Percentiles rank a stretch among this genome's conserved stretches.
Evolutionary conservation across 2,329 filamentous ascomycete genomes (phyloP).

Genomic region (Graphilbum fragrans): DNA sequence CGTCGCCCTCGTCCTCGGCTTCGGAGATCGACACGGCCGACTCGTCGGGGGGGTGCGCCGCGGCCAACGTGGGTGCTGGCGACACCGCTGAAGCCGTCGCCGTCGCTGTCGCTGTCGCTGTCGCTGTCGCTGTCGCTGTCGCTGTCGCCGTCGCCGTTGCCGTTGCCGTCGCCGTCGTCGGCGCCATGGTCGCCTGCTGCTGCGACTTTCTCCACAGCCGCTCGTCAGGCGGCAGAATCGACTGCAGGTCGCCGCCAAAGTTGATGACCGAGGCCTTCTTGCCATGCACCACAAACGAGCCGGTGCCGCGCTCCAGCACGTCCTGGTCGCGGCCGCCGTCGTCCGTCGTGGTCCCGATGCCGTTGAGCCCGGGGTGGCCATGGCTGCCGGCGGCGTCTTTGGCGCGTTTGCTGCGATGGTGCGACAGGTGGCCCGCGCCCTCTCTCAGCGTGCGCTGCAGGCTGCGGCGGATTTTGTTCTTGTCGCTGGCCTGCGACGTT

Average conservation of each 20-base stretch:
- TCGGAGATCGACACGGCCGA: background rate
- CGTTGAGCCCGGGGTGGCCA: slow-evolving; percentile 29
- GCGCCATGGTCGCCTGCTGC: slow-evolving; percentile 14
- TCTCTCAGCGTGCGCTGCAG: slow-evolving; percentile 85
- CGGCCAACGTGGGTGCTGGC: slow-evolving; percentile 1
- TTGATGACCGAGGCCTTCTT: slow-evolving; percentile 97
- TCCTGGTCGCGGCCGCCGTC: slow-evolving; percentile 41
- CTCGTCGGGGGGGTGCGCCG: background rate
- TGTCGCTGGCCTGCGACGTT: slow-evolving; percentile 55
- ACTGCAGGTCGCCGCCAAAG: slow-evolving; percentile 86
- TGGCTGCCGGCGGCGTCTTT: slow-evolving; percentile 54
- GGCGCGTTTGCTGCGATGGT: slow-evolving; percentile 63
- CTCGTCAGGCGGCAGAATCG: slow-evolving; percentile 56
- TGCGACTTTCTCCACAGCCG: slow-evolving; percentile 50
- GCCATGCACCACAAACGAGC: slow-evolving; percentile 91
- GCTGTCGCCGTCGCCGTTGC: background rate
- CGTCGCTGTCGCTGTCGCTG: background rate
- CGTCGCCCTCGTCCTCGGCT: background rate
- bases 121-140: background rate
- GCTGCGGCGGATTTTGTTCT: slow-evolving; percentile 66
- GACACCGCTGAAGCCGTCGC: background rate
- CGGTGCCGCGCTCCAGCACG: slow-evolving; percentile 63
- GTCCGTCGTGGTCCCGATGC: too few species aligned
- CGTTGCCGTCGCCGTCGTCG: background rate
- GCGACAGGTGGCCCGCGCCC: slow-evolving; percentile 51